Base-by-base conservation (phyloP, 805 yeast species). In the Cyberlindnera japonica region DNA sequence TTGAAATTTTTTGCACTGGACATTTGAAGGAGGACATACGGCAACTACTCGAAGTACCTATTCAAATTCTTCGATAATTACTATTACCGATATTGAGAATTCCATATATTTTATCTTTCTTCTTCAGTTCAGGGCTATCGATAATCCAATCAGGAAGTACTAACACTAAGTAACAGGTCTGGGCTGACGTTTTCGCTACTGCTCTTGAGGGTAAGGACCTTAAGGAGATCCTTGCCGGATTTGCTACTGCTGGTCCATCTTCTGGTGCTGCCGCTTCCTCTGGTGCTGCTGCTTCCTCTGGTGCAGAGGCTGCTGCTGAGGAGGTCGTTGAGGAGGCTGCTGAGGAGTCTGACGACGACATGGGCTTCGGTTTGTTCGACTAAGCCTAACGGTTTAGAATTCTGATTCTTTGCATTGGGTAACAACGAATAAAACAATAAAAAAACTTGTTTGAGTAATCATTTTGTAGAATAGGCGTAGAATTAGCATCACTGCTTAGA, bases 301-400 rank as follows among this genome's bases (percentile, higher is more conserved):
- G 65, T 49, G 75, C 62, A 44, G 75, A 63, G 40, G 87, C 69
- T 49, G 84, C 68, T 52, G 85, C 69, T 54, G 86, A 65, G 50
- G 80, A 74, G 59, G 81, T 59, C 49, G 79, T 73, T 58, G 82
- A 61, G 50, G 82, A 69, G 61, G 78, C 65, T 45, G 68, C 65
- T 54, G 86, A 80, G 67, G 84, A 76, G 67, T 77, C 81, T 53
- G 88, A 81, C 65, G 87, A 80, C 62, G 93, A 82, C 72, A 82
- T 84, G 91, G 91, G 91, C 61, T 80, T 84, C 82, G 91, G 91
- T 74, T 79, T 84, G 73, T 84, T 84, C 77, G 95, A 83, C 74
- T 84, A 84, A 73, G 43, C 47, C 34, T 35, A 22, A 33, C 33
- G 35, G 30, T 34, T 33, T 9, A 37, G n/a, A 32, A 37, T 13